These are phyloP conservation scores for Suillus fuscotomentosus DNA, from an alignment of 768 basidiomycete genomes.

Conservation along the genomic window DNA sequence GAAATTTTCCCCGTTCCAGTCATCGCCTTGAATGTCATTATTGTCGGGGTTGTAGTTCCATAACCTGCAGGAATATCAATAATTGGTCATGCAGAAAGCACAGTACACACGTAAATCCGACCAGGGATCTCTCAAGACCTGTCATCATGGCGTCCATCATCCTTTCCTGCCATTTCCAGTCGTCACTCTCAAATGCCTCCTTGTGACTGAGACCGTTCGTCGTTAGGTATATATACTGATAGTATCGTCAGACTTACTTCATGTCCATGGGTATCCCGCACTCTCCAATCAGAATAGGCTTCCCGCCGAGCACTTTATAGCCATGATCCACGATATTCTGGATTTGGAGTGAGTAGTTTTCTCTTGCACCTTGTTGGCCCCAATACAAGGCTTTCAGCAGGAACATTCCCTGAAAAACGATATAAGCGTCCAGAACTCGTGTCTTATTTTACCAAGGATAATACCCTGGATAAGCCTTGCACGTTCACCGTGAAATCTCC, in stretches of 20 bases:
- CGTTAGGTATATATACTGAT: background rate
- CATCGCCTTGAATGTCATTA: constrained; percentile 72
- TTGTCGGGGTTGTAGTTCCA: constrained; percentile 97
- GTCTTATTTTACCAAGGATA: constrained; percentile 16
- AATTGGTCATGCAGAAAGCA: background rate
- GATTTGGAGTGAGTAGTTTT: constrained; percentile 84
- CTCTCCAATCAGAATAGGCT: constrained; percentile 86
- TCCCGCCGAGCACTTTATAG: constrained; percentile 71
- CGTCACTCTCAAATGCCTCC: constrained; percentile 67
- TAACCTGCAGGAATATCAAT: constrained; percentile 45
- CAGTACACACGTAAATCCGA: constrained; percentile 80
- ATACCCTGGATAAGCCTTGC: constrained; percentile 83
- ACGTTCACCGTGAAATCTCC: constrained; percentile 90
- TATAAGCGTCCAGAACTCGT: constrained; percentile 9
- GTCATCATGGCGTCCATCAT: constrained; percentile 97
- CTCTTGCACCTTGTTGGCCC: constrained; percentile 77
- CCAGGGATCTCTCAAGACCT: constrained; percentile 70
- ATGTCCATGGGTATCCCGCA: constrained; percentile 97
- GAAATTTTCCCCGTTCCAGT: constrained; percentile 98
- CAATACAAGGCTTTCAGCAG: constrained; percentile 79
- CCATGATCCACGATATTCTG: constrained; percentile 71
- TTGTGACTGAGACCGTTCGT: constrained; percentile 45
- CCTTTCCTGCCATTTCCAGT: constrained; percentile 78
- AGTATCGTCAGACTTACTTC: constrained; percentile 57
- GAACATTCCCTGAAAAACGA: constrained; percentile 72